Percentiles rank a stretch among this genome's conserved stretches.
Evolutionary conservation across 2,329 filamentous ascomycete species (phyloP).

Genomic region (Ophiostoma perfectum): DNA sequence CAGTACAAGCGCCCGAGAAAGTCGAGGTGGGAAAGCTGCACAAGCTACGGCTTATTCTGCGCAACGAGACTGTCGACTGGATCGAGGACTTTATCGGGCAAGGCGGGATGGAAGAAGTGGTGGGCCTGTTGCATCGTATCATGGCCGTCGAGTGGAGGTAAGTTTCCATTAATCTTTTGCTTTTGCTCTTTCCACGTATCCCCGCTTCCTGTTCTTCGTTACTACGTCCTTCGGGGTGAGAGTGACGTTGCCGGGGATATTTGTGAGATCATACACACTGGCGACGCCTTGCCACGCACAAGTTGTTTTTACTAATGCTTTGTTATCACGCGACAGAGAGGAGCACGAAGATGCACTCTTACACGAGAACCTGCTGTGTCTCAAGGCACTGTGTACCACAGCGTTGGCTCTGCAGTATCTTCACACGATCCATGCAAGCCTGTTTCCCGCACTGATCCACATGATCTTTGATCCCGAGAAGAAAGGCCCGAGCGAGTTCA

Average conservation of each 20-base stretch:
- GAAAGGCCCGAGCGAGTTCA: conserved; percentile 95
- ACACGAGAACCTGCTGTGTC: conserved; percentile 84
- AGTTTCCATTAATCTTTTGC: conserved; percentile 30
- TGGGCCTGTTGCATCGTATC: conserved; percentile 79
- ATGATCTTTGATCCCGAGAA: conserved; percentile 98
- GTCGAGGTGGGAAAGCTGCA: conserved; percentile 94
- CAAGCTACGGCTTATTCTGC: conserved; percentile 79
- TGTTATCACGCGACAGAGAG: conserved; percentile 52
- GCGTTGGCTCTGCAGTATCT: conserved; percentile 78
- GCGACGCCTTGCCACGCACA: neutral
- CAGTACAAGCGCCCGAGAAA: conserved; percentile 71
- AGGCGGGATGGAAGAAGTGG: conserved; percentile 88
- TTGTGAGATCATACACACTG: no score
- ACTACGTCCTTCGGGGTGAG: neutral
- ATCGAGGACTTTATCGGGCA: conserved; percentile 85
- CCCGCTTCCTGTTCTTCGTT: conserved; percentile 2
- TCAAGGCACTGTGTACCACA: conserved; percentile 92
- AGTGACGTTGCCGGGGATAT: no score
- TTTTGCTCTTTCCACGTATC: neutral
- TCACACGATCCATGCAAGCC: conserved; percentile 66
- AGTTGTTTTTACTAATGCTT: conserved; percentile 10
- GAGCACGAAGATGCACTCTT: conserved; percentile 92
- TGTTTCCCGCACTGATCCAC: conserved; percentile 79
- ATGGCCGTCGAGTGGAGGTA: conserved; percentile 95
- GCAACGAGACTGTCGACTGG: conserved; percentile 95